Percentiles rank a stretch among this genome's conserved stretches.
Evolutionary conservation across 2,329 filamentous ascomycete genomes (phyloP).

Genomic region (Aspergillus hiratsukae): DNA sequence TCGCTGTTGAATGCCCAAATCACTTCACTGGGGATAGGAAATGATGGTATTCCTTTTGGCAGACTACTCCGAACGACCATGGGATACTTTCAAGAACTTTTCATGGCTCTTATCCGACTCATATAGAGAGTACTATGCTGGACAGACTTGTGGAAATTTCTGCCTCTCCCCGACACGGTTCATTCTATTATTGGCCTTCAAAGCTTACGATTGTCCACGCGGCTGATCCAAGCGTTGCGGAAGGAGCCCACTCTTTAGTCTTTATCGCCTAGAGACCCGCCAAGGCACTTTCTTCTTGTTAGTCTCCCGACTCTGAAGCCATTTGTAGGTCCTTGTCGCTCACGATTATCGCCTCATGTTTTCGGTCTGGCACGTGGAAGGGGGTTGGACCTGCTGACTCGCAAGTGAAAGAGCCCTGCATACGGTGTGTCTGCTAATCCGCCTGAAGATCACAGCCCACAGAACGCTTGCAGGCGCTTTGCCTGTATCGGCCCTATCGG

Average conservation of each 20-base stretch:
- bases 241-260: not conserved
- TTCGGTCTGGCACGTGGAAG: not conserved
- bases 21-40: not conserved
- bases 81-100: not conserved
- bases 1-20: not conserved
- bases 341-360: not conserved
- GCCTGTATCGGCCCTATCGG: not conserved
- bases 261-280: not conserved
- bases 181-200: not conserved
- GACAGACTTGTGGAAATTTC: not conserved
- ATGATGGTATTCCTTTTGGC: not conserved
- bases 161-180: not conserved
- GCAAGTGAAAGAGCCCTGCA: not conserved
- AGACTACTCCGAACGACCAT: not conserved
- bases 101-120: not conserved
- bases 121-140: not conserved
- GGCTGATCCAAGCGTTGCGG: not conserved
- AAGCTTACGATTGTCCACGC: not conserved
- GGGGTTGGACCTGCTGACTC: not conserved
- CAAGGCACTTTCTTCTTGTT: not conserved
- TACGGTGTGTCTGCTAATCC: not conserved
- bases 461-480: not conserved
- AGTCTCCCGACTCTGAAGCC: not conserved
- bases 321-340: not conserved
- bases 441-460: not conserved